Evolutionary conservation across 805 yeast genomes (phyloP).

Genomic region (Ogataea paraovalis): DNA sequence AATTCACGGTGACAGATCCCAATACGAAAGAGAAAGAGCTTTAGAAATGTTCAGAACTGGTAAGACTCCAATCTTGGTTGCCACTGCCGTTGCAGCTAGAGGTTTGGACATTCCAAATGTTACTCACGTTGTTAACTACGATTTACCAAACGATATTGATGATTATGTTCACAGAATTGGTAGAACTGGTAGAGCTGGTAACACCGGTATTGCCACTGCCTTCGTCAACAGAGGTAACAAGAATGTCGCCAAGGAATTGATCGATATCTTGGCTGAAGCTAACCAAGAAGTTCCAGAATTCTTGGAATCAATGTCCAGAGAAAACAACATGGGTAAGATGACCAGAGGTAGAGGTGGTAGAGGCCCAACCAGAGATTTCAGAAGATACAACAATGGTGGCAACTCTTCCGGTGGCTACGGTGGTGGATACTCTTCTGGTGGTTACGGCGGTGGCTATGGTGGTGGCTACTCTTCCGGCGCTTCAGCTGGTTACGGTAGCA

Average conservation of each 20-base stretch:
- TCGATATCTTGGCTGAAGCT: slow-evolving; percentile 88
- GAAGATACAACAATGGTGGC: slow-evolving; percentile 39
- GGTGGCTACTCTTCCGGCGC: slow-evolving; percentile 13
- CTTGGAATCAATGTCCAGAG: slow-evolving; percentile 76
- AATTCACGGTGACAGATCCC: slow-evolving; percentile 98
- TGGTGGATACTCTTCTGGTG: slow-evolving; percentile 9
- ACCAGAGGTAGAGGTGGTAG: slow-evolving; percentile 48
- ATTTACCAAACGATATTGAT: slow-evolving; percentile 94
- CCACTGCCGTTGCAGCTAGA: slow-evolving; percentile 99
- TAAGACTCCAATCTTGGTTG: slow-evolving; percentile 89
- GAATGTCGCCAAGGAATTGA: slow-evolving; percentile 81
- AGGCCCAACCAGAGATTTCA: slow-evolving; percentile 41
- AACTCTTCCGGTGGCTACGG: slow-evolving; percentile 18
- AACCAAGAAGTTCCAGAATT: slow-evolving; percentile 96
- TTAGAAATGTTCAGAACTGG: slow-evolving; percentile 91
- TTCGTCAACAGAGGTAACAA: slow-evolving; percentile 95
- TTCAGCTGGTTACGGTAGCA: slow-evolving; percentile 21
- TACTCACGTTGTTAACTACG: slow-evolving; percentile 95
- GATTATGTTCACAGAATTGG: slow-evolving; percentile 99
- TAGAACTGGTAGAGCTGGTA: slow-evolving; percentile 99
- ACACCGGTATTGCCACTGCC: slow-evolving; percentile 97
- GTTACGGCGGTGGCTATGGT: slow-evolving; percentile 26
- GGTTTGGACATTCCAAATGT: slow-evolving; percentile 99
- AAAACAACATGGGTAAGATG: slow-evolving; percentile 53
- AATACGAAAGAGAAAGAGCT: slow-evolving; percentile 96